Percentiles rank a stretch among this genome's conserved stretches.
phyloP scores from a whole-genome alignment of 805 yeast genomes.

The Monosporozyma yasuniensis region DNA sequence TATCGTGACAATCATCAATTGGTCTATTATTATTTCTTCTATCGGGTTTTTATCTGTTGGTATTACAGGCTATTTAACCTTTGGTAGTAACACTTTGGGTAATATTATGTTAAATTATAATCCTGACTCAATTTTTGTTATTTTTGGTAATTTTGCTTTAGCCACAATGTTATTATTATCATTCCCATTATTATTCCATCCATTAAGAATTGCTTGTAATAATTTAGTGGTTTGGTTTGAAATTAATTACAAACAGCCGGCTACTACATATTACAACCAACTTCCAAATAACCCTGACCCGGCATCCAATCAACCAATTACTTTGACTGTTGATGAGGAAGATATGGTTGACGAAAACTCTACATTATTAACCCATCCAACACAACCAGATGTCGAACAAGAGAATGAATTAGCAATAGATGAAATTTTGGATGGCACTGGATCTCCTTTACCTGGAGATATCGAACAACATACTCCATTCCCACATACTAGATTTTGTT shows the following conservation, averaged over 20 bases:
- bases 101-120: conserved; percentile 65
- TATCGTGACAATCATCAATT: conserved; percentile 35
- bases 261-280: background rate
- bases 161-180: conserved; percentile 69
- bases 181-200: conserved; percentile 74
- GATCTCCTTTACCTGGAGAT: conserved; percentile 5
- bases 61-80: conserved; percentile 59
- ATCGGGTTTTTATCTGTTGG: conserved; percentile 56
- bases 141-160: conserved; percentile 50
- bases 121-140: conserved; percentile 38
- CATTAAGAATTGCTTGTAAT: conserved; percentile 64
- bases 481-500: conserved; percentile 17
- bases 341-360: conserved; percentile 7
- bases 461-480: conserved; percentile 15
- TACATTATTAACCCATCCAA: background rate
- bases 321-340: conserved; percentile 9
- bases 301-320: conserved; percentile 8
- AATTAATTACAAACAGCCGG: conserved; percentile 5
- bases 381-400: conserved; percentile 2
- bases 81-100: conserved; percentile 57
- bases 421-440: conserved; percentile 2
- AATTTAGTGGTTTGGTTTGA: conserved; percentile 49
- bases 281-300: background rate
- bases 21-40: conserved; percentile 47
- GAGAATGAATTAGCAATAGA: conserved; percentile 7